phyloP scores from a whole-genome alignment of 805 yeast species.

The Torulaspora microellipsoides region DNA sequence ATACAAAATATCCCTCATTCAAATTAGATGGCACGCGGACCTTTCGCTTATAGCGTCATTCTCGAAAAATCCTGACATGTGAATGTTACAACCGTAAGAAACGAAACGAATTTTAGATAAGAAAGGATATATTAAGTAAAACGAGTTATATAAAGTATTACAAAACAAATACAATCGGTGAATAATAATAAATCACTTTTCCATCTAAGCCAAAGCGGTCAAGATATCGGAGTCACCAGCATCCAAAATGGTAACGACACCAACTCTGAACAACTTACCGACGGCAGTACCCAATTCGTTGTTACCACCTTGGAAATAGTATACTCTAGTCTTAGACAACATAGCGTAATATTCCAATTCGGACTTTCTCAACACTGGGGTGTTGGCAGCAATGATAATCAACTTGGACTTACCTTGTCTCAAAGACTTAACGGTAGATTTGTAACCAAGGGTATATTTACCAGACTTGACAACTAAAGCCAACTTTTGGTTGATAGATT shows the following conservation, averaged over 20 bases:
- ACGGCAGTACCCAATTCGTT: conserved; percentile 99
- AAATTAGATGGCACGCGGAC: too few relatives aligned
- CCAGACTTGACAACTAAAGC: conserved; percentile 98
- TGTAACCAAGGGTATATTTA: conserved; percentile 99
- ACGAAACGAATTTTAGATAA: not conserved
- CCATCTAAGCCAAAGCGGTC: conserved; percentile 47
- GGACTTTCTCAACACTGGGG: conserved; percentile 99
- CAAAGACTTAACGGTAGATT: conserved; percentile 95
- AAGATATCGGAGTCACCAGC: conserved; percentile 99
- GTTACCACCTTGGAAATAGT: conserved; percentile 99
- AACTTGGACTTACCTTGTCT: conserved; percentile 99
- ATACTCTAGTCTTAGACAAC: conserved; percentile 93
- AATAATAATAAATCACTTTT: not conserved
- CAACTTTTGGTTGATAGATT: conserved; percentile 95
- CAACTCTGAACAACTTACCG: conserved; percentile 99
- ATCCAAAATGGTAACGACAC: conserved; percentile 91
- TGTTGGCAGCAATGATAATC: conserved; percentile 96
- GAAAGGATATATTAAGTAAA: not conserved
- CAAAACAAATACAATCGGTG: not conserved
- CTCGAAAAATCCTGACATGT: too few relatives aligned
- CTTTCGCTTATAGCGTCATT: too few relatives aligned
- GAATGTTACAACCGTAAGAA: too few relatives aligned
- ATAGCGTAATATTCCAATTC: conserved; percentile 99
- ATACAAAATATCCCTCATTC: too few relatives aligned
- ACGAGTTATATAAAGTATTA: not conserved